Conservation (phyloP, 2,329 filamentous ascomycete species). For the Fusarium sp. region DNA sequence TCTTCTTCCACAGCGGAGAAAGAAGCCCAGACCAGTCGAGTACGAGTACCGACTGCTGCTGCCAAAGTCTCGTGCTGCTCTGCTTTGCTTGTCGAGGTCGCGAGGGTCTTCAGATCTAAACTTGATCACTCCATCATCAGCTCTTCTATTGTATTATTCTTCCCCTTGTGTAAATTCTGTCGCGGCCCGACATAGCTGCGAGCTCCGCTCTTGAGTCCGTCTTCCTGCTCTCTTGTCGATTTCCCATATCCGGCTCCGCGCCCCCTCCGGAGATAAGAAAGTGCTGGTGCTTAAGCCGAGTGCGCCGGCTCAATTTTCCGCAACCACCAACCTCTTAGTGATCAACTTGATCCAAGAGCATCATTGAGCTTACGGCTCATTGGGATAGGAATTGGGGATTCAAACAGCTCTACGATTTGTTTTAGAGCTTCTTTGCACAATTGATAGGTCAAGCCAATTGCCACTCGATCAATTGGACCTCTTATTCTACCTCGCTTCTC, state of each 20-base stretch:
- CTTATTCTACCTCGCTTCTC: constrained; percentile 1
- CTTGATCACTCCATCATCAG: constrained; percentile 25
- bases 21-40: constrained; percentile 3
- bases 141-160: neutral
- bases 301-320: constrained; percentile 38
- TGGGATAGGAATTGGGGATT: constrained; percentile 14
- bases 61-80: constrained; percentile 33
- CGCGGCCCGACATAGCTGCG: constrained; percentile 43
- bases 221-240: constrained; percentile 7
- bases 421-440: constrained; percentile 1
- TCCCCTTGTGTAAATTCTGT: constrained; percentile 28
- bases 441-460: neutral
- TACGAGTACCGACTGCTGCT: neutral
- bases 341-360: constrained; percentile 26
- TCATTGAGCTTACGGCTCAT: constrained; percentile 27
- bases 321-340: constrained; percentile 33
- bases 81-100: constrained; percentile 43
- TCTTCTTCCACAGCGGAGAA: constrained; percentile 31
- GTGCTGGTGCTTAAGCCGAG: constrained; percentile 38
- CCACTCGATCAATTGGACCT: constrained; percentile 29
- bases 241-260: constrained; percentile 18
- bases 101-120: constrained; percentile 26
- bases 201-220: constrained; percentile 23
- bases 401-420: neutral
- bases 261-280: constrained; percentile 35